Evolutionary conservation across 2,329 filamentous ascomycete species (phyloP), one percentile per base, ranked within the genome.

Genomic region (Xylariaceae sp.): DNA sequence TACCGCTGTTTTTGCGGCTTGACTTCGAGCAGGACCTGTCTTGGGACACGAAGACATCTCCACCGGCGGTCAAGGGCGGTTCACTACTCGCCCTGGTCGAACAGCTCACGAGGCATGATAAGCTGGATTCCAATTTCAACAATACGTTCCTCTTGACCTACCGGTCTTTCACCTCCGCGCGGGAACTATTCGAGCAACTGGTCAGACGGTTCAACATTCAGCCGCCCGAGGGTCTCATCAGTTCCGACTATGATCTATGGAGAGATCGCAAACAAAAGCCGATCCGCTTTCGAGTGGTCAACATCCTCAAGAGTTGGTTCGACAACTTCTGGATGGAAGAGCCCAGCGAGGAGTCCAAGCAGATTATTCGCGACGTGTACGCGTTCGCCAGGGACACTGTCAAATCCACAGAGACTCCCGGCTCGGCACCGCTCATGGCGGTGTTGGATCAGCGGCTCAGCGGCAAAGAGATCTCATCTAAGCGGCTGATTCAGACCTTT

Each of bases 301-400:
- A 96, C 53, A 96, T 95, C 44, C 66, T 98, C 30, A 96, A 96
- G 70, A 93, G 79, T 60, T 98, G 92, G 92, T 92, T 98, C 47
- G 92, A 96, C 55, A 89, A 83, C 49, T 96, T 92, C 59, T 98
- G 92, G 92, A 95, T 96, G 88, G 92, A 98, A 56, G 84, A 88
- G 31, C 80, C 82, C 42, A 89, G 80, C 52, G 84, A 90, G 32
- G 80, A 85, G 30, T 93, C 81, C 29, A 86, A 79, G 57, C 77
- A 87, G 46, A 70, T 98, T 25, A 86, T 98, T 44, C 80, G 87
- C 39, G 80, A 89, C 45, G 87, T 96, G 8, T 88, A 89, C 62
- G 78, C 79, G 18, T 98, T 98, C 57, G 90, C 89, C 3, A 84
- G 84, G 49, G 88, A 94, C 47, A 88, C 85, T 0, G 85, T 96